Evolutionary conservation across 208 protist species (phyloP).

Genomic region (Acanthamoeba royreba): DNA sequence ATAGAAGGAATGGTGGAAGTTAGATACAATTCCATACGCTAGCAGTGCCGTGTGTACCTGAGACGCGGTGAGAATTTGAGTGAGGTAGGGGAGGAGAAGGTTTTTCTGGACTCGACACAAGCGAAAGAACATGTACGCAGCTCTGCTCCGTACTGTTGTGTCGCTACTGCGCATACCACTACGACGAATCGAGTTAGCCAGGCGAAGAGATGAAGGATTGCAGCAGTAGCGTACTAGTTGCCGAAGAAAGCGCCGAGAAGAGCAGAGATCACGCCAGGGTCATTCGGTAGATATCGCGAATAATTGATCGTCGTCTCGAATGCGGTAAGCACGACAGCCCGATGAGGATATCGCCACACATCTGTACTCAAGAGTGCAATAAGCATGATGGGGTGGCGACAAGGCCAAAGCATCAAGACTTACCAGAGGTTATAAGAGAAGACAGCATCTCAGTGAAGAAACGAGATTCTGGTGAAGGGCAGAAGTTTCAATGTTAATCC

Average conservation of each 20-base stretch:
- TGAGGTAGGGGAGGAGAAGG: neutral
- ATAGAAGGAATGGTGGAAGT: neutral
- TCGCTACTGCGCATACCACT: conserved; percentile 14
- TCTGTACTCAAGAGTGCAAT: neutral
- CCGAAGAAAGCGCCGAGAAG: neutral
- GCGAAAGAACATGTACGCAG: neutral
- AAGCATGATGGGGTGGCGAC: too few species aligned
- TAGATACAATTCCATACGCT: too few species aligned
- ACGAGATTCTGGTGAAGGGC: neutral
- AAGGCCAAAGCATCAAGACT: neutral
- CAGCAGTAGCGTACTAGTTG: neutral
- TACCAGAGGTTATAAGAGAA: neutral
- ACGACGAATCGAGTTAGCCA: neutral
- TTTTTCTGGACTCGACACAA: neutral
- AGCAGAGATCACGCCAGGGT: neutral
- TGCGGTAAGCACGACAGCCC: neutral
- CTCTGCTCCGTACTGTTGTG: neutral
- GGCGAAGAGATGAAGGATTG: neutral
- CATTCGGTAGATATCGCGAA: neutral
- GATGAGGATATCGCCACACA: conserved; percentile 5
- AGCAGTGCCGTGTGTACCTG: neutral
- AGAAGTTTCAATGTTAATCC: too few species aligned
- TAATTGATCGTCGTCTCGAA: neutral
- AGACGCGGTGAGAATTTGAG: neutral
- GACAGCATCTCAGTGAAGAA: neutral